Evolutionary conservation across 495 filamentous ascomycete species (phyloP).

Genomic region (Penicillium argentinense): DNA sequence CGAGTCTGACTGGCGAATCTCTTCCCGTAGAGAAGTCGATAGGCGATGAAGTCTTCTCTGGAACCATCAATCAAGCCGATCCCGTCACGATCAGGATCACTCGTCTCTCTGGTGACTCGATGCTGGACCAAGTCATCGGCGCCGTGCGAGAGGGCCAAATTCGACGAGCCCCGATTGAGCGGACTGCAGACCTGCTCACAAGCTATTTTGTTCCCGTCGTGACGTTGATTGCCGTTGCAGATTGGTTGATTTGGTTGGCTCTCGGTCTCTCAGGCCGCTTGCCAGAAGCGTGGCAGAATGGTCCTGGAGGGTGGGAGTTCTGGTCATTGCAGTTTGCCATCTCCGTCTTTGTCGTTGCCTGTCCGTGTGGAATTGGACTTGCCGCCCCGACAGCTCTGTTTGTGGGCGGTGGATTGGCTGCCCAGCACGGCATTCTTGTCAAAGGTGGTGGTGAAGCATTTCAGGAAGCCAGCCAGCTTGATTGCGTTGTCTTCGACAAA

Average conservation of each 20-base stretch:
- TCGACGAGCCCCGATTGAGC: conserved; percentile 80
- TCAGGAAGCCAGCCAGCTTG: conserved; percentile 83
- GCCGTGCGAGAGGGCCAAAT: conserved; percentile 91
- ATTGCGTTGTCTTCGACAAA: conserved; percentile 93
- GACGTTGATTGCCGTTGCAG: conserved; percentile 74
- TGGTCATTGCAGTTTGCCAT: conserved; percentile 93
- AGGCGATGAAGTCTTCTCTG: conserved; percentile 75
- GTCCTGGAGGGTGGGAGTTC: conserved; percentile 75
- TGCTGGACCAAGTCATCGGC: conserved; percentile 89
- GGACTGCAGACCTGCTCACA: conserved; percentile 79
- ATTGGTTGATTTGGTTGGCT: conserved; percentile 80
- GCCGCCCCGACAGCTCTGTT: conserved; percentile 93
- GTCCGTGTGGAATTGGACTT: conserved; percentile 88
- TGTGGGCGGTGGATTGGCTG: conserved; percentile 86
- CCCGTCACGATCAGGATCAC: no score
- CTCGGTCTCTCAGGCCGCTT: conserved; percentile 70
- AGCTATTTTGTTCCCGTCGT: conserved; percentile 88
- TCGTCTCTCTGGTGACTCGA: conserved; percentile 70
- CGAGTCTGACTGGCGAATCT: conserved; percentile 88
- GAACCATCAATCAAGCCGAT: no score
- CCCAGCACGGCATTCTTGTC: conserved; percentile 83
- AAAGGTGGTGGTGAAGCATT: conserved; percentile 97
- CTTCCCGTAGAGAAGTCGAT: conserved; percentile 65
- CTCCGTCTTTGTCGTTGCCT: conserved; percentile 92
- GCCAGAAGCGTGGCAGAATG: conserved; percentile 64